Evolutionary conservation across 805 yeast genomes (phyloP).

Genomic region (Metschnikowia cubensis): DNA sequence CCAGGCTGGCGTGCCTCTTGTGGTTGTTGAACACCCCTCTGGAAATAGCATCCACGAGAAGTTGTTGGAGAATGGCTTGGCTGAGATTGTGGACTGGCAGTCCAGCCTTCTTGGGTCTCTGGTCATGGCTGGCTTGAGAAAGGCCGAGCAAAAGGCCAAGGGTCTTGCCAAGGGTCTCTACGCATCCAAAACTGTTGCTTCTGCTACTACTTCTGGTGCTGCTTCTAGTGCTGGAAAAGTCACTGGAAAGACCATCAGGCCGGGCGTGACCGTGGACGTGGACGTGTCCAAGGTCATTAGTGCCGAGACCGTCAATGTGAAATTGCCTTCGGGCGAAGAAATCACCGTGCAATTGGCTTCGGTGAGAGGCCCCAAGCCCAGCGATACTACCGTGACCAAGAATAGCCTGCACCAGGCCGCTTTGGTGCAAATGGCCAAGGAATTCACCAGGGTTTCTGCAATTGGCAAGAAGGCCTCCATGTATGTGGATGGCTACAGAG

Average conservation of each 20-base stretch:
- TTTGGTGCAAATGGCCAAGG: constrained; percentile 63
- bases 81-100: constrained; percentile 79
- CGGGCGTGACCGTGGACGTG: constrained; percentile 51
- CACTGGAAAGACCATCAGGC: constrained; percentile 22
- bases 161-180: constrained; percentile 53
- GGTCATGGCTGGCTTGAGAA: constrained; percentile 58
- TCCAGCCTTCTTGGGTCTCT: constrained; percentile 61
- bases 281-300: constrained; percentile 58
- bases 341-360: constrained; percentile 72
- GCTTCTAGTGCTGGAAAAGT: constrained; percentile 6
- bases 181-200: constrained; percentile 12
- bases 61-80: constrained; percentile 65
- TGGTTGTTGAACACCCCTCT: constrained; percentile 62
- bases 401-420: constrained; percentile 40
- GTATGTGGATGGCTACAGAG: constrained; percentile 60
- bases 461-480: constrained; percentile 70
- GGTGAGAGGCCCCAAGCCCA: constrained; percentile 65
- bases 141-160: constrained; percentile 62
- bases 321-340: constrained; percentile 48
- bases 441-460: constrained; percentile 61
- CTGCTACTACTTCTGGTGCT: constrained; percentile 5
- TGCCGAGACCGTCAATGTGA: constrained; percentile 62
- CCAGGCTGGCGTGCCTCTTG: constrained; percentile 59
- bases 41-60: constrained; percentile 69
- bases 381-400: constrained; percentile 47